These are phyloP conservation scores for Phytophthora hybrid DNA, from an alignment of 352 stramenopile genomes.

Conservation along the genomic window DNA sequence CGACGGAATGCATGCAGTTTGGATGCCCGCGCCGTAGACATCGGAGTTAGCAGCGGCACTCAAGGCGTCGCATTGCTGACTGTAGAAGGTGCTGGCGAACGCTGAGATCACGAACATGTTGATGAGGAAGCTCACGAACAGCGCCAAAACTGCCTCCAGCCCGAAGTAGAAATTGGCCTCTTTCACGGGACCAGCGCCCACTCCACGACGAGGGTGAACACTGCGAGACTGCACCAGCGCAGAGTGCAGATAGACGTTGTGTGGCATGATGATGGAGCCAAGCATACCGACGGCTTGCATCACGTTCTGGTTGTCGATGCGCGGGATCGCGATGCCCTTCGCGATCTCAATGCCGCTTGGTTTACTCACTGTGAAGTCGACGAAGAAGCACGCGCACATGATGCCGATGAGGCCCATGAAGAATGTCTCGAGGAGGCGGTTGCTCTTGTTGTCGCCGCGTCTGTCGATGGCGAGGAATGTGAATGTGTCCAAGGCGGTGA, in stretches of 20 bases:
- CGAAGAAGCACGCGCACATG: slow-evolving; percentile 92
- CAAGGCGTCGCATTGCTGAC: slow-evolving; percentile 53
- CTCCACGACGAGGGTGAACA: slow-evolving; percentile 18
- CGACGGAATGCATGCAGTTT: slow-evolving; percentile 72
- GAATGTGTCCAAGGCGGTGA: slow-evolving; percentile 85
- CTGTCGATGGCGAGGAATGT: slow-evolving; percentile 87
- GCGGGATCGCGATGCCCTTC: slow-evolving; percentile 77
- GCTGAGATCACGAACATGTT: slow-evolving; percentile 92
- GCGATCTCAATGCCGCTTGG: slow-evolving; percentile 71
- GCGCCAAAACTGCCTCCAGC: slow-evolving; percentile 84
- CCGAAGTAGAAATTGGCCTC: slow-evolving; percentile 87
- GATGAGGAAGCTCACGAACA: slow-evolving; percentile 93
- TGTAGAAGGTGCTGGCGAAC: slow-evolving; percentile 93
- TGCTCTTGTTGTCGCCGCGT: slow-evolving; percentile 56
- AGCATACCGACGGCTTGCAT: slow-evolving; percentile 86
- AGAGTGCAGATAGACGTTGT: slow-evolving; percentile 97
- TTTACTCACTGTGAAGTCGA: slow-evolving; percentile 86
- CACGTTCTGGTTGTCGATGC: slow-evolving; percentile 69
- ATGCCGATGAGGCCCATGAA: slow-evolving; percentile 91
- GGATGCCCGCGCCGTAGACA: slow-evolving; percentile 55
- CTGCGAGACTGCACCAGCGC: slow-evolving; percentile 82
- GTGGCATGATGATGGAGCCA: slow-evolving; percentile 94
- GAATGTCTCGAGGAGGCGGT: slow-evolving; percentile 79
- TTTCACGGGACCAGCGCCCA: slow-evolving; percentile 28
- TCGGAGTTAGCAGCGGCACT: slow-evolving; percentile 54